Conservation (phyloP, 148 eudicot genomes). For the Camellia lanceoleosa region DNA sequence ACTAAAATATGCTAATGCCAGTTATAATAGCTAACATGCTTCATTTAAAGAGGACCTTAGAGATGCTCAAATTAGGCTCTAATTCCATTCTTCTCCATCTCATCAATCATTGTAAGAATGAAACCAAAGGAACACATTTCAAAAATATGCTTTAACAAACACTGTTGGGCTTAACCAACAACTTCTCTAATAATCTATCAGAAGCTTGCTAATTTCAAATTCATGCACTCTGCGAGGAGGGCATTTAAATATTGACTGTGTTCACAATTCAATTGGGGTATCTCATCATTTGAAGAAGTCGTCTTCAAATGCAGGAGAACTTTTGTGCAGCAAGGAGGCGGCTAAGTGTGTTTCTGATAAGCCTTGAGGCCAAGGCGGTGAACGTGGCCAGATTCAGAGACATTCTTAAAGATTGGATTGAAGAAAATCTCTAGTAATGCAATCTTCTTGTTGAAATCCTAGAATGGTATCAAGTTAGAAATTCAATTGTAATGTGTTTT, state of each 20-base stretch:
- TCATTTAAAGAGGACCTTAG: constrained; percentile 35
- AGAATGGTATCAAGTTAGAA: no score
- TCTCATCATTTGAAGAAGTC: constrained; percentile 64
- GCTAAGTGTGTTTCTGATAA: constrained; percentile 32
- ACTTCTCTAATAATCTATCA: constrained; percentile 27
- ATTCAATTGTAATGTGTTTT: no score
- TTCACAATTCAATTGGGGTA: constrained; percentile 47
- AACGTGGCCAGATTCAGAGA: constrained; percentile 17
- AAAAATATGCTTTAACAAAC: constrained; percentile 33
- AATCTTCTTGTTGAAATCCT: no score
- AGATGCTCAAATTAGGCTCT: constrained; percentile 30
- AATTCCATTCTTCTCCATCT: constrained; percentile 47
- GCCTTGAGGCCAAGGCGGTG: constrained; percentile 6
- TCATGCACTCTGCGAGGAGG: constrained; percentile 53
- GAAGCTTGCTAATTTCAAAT: constrained; percentile 34
- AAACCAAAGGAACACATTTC: constrained; percentile 34
- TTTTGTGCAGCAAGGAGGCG: constrained; percentile 33
- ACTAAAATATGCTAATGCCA: no score
- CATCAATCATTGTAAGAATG: constrained; percentile 30
- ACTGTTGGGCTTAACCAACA: constrained; percentile 35
- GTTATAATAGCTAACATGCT: no score
- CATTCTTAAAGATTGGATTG: constrained; percentile 24
- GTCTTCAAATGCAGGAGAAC: constrained; percentile 27
- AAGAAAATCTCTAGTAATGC: no score
- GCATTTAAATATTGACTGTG: constrained; percentile 57